Conservation (phyloP, 2,329 filamentous ascomycete species). For the Hyphodiscus sp. region DNA sequence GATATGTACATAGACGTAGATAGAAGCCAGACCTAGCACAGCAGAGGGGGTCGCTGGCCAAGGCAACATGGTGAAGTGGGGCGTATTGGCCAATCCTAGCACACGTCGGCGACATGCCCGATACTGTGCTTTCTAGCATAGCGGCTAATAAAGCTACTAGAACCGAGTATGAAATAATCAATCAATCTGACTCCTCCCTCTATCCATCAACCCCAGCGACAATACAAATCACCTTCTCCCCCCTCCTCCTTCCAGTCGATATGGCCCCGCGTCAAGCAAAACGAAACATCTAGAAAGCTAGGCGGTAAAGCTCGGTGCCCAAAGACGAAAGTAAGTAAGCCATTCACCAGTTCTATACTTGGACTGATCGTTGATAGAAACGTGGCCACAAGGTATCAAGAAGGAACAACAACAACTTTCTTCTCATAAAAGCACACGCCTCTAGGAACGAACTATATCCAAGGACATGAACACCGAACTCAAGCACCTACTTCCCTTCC, state of each 20-base stretch:
- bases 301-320: no score
- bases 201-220: no score
- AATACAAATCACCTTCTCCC: not conserved
- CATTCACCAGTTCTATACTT: no score
- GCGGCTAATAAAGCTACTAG: not conserved
- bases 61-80: not conserved
- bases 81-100: not conserved
- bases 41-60: slow-evolving; percentile 2
- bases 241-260: not conserved
- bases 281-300: not conserved
- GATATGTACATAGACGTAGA: slow-evolving; percentile 7
- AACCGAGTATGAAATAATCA: not conserved
- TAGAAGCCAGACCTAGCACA: not conserved
- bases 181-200: no score
- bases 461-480: not conserved
- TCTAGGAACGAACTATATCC: no score
- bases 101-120: not conserved
- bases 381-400: no score
- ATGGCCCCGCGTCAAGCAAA: not conserved
- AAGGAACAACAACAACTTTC: no score
- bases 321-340: no score
- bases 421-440: no score
- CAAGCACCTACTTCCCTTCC: not conserved
- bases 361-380: no score
- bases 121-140: not conserved